phyloP scores from a whole-genome alignment of 1,284 basidiomycete species.

The Naganishia liquefaciens region DNA sequence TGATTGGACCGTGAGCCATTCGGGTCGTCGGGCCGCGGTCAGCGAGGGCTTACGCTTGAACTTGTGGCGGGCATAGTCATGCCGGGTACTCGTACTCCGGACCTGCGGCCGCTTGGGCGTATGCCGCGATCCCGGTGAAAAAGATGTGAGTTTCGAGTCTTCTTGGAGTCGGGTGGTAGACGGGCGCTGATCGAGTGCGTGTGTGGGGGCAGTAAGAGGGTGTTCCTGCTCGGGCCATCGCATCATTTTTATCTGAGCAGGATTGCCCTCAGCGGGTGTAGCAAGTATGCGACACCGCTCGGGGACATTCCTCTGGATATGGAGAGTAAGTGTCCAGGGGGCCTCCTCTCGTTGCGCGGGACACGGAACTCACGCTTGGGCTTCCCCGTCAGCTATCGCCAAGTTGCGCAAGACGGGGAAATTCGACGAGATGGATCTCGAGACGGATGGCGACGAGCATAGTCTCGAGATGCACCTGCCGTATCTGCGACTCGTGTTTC shows the following conservation, averaged over 20 bases:
- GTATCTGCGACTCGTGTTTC: constrained; percentile 83
- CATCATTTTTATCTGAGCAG: constrained; percentile 87
- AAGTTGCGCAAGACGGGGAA: constrained; percentile 68
- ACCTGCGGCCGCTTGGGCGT: constrained; percentile 91
- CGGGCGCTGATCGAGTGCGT: background rate
- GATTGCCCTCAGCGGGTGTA: constrained; percentile 79
- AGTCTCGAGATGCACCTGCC: constrained; percentile 98
- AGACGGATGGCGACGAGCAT: constrained; percentile 89
- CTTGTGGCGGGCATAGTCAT: constrained; percentile 63
- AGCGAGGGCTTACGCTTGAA: background rate
- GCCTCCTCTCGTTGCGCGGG: too few relatives aligned
- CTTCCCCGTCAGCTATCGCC: constrained; percentile 61
- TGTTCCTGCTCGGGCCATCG: constrained; percentile 93
- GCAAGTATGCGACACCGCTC: constrained; percentile 79
- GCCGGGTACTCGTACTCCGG: constrained; percentile 97
- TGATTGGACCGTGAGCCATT: constrained; percentile 87
- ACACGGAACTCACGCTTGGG: too few relatives aligned
- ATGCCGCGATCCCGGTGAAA: constrained; percentile 77
- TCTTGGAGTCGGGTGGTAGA: background rate
- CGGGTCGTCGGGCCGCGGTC: background rate
- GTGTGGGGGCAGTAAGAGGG: constrained; percentile 66
- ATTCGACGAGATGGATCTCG: constrained; percentile 69
- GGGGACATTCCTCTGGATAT: constrained; percentile 77
- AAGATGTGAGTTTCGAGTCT: constrained; percentile 70
- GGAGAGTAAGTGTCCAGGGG: constrained; percentile 67